Base-by-base conservation (phyloP, 2,329 filamentous ascomycete species). In the Proliferodiscus dingleyae region DNA sequence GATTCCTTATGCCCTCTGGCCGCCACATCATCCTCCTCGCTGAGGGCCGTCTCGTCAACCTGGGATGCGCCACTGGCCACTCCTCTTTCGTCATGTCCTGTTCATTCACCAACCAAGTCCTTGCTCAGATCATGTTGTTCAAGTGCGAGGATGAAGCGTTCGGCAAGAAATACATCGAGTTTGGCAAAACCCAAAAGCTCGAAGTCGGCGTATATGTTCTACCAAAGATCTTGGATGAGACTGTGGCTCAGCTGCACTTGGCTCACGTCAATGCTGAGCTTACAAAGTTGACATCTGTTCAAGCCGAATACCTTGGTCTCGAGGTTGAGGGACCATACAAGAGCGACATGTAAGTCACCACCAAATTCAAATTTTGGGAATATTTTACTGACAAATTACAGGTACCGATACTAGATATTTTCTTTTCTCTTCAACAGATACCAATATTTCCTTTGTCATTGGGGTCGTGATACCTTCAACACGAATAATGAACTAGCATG, bases 41-140 rank as follows among this genome's bases (percentile, higher is more conserved):
- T 55, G 93, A 97, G 79, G 93, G 93, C 62, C 91, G 93, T 78
- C 87, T 98, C 58, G 93, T 98, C 77, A 98, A 98, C 85, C 80
- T 98, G 63, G 93, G 93, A 72, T 98, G 93, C 74, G 93, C 93
- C 68, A 98, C 93, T 56, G 93, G 93, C 61, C 93, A 98, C 86
- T 95, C 90, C 61, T 97, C 91, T 43, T 98, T 98, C 73, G 93
- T 98, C 79, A 97, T 98, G 93, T 96, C 90, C 64, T 98, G 93
- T 86, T 97, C 91, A 56, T 98, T 98, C 86, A 95, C 90, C 81
- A 98, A 98, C 86, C 93, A 98, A 81, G 93, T 97, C 64, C 88
- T 98, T 70, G 93, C 93, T 60, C 93, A 98, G 80, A 97, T 98
- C 76, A 85, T 95, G 78, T 78, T 98, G 66, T 98, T 74, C 87